phyloP scores from a whole-genome alignment of 495 filamentous ascomycete species.

The Xylaria sp. region DNA sequence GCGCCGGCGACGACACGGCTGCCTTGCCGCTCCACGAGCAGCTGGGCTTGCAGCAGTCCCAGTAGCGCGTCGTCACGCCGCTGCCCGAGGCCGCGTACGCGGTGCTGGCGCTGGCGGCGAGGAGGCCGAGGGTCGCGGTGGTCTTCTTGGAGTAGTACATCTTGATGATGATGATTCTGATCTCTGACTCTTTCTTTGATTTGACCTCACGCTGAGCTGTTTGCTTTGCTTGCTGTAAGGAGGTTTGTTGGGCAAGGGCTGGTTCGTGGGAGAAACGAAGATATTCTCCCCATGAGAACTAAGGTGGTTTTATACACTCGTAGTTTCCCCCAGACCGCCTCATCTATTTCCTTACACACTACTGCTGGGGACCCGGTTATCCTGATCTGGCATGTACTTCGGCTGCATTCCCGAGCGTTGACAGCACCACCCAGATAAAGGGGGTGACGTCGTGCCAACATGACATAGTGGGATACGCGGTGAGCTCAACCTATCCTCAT shows the following conservation, averaged over 20 bases:
- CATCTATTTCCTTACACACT: constrained; percentile 17
- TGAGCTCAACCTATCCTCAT: background rate
- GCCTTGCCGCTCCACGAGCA: constrained; percentile 65
- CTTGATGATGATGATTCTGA: constrained; percentile 9
- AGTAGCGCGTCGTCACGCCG: constrained; percentile 50
- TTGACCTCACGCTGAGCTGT: too few relatives aligned
- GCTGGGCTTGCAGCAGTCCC: constrained; percentile 69
- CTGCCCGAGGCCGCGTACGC: constrained; percentile 22
- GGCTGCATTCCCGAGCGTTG: background rate
- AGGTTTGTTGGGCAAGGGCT: too few relatives aligned
- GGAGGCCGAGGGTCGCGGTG: constrained; percentile 4
- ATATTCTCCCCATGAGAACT: too few relatives aligned
- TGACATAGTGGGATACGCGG: background rate
- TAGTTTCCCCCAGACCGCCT: too few relatives aligned
- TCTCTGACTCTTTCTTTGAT: background rate
- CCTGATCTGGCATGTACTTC: background rate
- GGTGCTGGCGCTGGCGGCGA: constrained; percentile 13
- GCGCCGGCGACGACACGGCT: constrained; percentile 54
- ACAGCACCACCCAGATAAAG: background rate
- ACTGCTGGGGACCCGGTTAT: background rate
- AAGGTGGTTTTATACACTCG: too few relatives aligned
- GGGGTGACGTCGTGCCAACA: constrained; percentile 5
- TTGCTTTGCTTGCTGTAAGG: too few relatives aligned
- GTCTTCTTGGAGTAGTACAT: constrained; percentile 22
- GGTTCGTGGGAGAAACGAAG: too few relatives aligned